Base-by-base conservation (phyloP, 208 protist species). In the Trichomonas vaginalis region DNA sequence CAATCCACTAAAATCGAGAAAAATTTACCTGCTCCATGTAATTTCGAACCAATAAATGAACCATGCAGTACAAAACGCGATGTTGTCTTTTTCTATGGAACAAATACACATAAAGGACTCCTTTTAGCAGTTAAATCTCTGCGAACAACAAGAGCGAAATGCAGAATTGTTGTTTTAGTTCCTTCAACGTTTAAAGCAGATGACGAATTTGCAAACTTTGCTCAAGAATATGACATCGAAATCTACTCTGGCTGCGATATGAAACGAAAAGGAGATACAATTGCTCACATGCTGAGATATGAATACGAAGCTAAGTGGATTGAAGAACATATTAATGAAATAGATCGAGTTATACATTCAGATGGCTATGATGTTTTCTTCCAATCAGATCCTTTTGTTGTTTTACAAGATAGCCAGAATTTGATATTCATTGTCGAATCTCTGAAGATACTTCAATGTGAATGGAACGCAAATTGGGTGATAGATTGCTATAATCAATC, bases 321-420 rank as follows among this genome's bases (percentile, higher is more conserved):
- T 39, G 23, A 35, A 51, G 17, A 51, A 56, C 86, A 92, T 39
- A 92, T 92, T 39, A 15, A 48, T 21, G 86, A 92, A 92, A 45
- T 92, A 15, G 86, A 92, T 39, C 4, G 86, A 39, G 45, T 92
- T 9, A 23, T 92, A 32, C 86, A 92, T 51, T 35, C 86, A 17
- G 86, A 92, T 51, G 45, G 40, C n/a, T 92, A 48, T 39, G 86
- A 92, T 92, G 86, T 92, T n/a, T 48, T 92, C 42, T 92, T 92
- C n/a, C 86, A 92, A 92, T 51, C 45, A 42, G 86, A 92, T 51
- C 86, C 86, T 39, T 92, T 92, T 51, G 17, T 92, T 40, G n/a
- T 8, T 12, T n/a, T 92, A 39, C n/a, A 48, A 48, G 1, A 42
- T 92, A 48, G n/a, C n/a, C 14, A 48, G 4, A 51, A 9, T 21